Evolutionary conservation across 1,284 basidiomycete genomes (phyloP).

Genomic region (Filobasidium uniguttulatum): DNA sequence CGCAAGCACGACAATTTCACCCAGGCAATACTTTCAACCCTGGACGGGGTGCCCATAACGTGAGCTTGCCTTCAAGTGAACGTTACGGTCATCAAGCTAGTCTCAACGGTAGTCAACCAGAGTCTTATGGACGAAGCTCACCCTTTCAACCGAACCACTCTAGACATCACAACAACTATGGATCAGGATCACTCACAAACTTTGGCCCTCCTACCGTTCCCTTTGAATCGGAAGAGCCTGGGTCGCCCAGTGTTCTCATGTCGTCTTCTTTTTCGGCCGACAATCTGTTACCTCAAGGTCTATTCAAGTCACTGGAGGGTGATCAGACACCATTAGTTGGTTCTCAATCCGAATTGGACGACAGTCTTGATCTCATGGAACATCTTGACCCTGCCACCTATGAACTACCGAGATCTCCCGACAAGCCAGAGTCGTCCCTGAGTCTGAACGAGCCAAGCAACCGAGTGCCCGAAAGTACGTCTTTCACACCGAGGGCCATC

Average conservation of each 20-base stretch:
- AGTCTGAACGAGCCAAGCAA: not conserved
- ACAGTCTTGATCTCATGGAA: conserved; percentile 3
- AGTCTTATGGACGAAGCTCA: too few relatives aligned
- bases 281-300: conserved; percentile 34
- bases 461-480: not conserved
- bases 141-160: too few relatives aligned
- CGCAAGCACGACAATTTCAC: too few relatives aligned
- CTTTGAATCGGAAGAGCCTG: conserved; percentile 21
- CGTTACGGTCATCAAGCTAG: too few relatives aligned
- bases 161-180: not conserved
- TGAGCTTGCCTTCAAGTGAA: too few relatives aligned
- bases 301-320: conserved; percentile 36
- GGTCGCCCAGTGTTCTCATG: conserved; percentile 33
- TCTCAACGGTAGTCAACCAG: too few relatives aligned
- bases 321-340: conserved; percentile 31
- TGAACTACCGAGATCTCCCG: conserved; percentile 1
- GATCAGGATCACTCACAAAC: not conserved
- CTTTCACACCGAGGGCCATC: not conserved
- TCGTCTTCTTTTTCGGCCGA: conserved; percentile 34
- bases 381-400: conserved; percentile 14
- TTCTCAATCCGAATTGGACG: conserved; percentile 15
- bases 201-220: not conserved
- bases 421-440: not conserved
- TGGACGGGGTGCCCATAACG: too few relatives aligned
- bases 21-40: too few relatives aligned